These are phyloP conservation scores for Rhododendron ferrugineum DNA, from an alignment of 148 eudicot genomes.

Conservation along the genomic window DNA sequence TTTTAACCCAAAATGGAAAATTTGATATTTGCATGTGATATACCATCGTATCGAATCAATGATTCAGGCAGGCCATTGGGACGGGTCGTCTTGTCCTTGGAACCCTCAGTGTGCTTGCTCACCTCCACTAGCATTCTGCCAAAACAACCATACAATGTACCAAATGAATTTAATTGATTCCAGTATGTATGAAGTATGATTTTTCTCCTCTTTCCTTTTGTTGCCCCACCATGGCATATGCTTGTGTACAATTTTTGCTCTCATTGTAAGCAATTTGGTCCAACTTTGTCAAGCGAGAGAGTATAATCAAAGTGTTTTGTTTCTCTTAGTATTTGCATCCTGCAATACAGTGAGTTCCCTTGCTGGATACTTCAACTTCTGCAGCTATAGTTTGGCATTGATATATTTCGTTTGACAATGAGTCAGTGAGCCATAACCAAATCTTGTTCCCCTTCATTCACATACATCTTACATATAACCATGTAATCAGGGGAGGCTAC, in stretches of 20 bases:
- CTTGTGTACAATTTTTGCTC: background rate
- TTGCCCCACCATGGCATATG: background rate
- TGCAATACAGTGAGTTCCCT: background rate
- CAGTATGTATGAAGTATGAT: background rate
- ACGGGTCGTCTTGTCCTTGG: constrained; percentile 71
- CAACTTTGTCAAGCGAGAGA: background rate
- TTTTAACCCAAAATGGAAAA: background rate
- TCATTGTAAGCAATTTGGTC: background rate
- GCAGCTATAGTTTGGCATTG: background rate
- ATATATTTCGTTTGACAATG: background rate
- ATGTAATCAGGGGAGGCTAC: too few species aligned
- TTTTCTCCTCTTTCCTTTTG: background rate
- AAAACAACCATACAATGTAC: background rate
- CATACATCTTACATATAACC: background rate
- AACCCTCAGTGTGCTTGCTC: constrained; percentile 96
- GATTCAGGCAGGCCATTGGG: constrained; percentile 96
- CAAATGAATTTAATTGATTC: background rate
- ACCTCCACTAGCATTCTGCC: constrained; percentile 98
- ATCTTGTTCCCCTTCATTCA: background rate
- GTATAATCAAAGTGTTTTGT: background rate
- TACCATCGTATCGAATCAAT: constrained; percentile 93
- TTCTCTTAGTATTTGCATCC: background rate
- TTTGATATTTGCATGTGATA: background rate
- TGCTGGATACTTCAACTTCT: background rate
- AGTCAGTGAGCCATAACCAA: background rate